A percentile compares a stretch with the other conserved stretches of the same genome.
Evolutionary conservation across 2,329 filamentous ascomycete genomes (phyloP).

Genomic region (Alternaria ethzedia): DNA sequence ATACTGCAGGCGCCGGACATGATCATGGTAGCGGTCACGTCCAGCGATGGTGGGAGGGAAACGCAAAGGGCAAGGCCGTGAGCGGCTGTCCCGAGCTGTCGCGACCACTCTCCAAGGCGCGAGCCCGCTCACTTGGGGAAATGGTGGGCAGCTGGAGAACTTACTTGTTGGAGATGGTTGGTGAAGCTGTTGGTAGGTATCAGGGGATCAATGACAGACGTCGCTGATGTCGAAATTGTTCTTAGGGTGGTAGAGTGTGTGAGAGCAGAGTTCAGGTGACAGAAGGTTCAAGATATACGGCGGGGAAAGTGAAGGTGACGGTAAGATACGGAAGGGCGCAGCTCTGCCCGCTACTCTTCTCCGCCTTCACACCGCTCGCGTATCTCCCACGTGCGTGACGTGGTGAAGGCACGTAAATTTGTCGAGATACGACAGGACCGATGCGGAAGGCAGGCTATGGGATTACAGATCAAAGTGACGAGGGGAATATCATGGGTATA

Average conservation of each 20-base stretch:
- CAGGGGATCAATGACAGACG: neutral
- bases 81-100: neutral
- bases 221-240: neutral
- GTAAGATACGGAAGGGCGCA: neutral
- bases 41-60: too few species aligned
- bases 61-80: neutral
- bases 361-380: neutral
- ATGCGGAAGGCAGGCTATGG: neutral
- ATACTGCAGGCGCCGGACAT: too few species aligned
- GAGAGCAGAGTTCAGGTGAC: neutral
- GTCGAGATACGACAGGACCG: neutral
- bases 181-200: neutral
- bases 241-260: neutral
- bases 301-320: neutral
- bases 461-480: neutral
- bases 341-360: neutral
- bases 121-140: neutral
- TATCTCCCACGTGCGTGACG: neutral
- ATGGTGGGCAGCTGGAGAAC: neutral
- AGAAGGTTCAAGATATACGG: neutral
- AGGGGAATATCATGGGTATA: neutral
- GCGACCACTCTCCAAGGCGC: neutral
- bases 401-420: neutral
- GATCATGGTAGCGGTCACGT: too few species aligned
- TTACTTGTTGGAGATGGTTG: neutral